phyloP scores from a whole-genome alignment of 2,329 filamentous ascomycete genomes.

The Colletotrichum musae region DNA sequence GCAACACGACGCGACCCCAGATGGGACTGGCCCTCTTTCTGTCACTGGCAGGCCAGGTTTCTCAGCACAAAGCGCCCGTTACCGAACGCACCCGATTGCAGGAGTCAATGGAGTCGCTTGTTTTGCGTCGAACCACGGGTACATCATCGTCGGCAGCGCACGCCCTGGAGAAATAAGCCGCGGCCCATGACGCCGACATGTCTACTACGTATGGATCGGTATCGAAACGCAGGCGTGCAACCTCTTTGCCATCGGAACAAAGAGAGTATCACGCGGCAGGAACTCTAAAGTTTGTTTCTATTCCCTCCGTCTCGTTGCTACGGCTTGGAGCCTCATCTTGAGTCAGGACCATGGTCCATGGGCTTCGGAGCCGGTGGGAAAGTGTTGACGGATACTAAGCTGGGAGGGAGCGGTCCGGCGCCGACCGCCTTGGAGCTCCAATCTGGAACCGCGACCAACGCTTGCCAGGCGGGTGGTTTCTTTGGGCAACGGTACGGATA shows the following conservation, averaged over 20 bases:
- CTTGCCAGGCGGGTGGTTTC: slow-evolving; percentile 6
- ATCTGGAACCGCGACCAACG: slow-evolving; percentile 16
- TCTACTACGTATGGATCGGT: not conserved
- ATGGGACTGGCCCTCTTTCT: slow-evolving; percentile 25
- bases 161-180: slow-evolving; percentile 5
- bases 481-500: slow-evolving; percentile 17
- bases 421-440: not conserved
- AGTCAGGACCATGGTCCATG: not conserved
- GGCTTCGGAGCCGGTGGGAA: slow-evolving; percentile 21
- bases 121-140: not conserved
- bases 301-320: slow-evolving; percentile 32
- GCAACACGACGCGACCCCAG: slow-evolving; percentile 35
- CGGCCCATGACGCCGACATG: not conserved
- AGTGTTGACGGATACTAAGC: not conserved
- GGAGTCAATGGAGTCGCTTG: slow-evolving; percentile 16
- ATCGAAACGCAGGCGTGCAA: slow-evolving; percentile 9
- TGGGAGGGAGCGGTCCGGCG: slow-evolving; percentile 20
- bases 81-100: slow-evolving; percentile 13
- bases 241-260: slow-evolving; percentile 20
- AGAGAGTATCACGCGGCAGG: slow-evolving; percentile 24
- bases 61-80: slow-evolving; percentile 28
- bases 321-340: slow-evolving; percentile 35
- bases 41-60: slow-evolving; percentile 24
- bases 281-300: slow-evolving; percentile 27
- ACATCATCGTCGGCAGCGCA: slow-evolving; percentile 12